Evolutionary conservation across 768 basidiomycete species (phyloP), one percentile per base, ranked within the genome.

Genomic region (Agrocybe praecox): DNA sequence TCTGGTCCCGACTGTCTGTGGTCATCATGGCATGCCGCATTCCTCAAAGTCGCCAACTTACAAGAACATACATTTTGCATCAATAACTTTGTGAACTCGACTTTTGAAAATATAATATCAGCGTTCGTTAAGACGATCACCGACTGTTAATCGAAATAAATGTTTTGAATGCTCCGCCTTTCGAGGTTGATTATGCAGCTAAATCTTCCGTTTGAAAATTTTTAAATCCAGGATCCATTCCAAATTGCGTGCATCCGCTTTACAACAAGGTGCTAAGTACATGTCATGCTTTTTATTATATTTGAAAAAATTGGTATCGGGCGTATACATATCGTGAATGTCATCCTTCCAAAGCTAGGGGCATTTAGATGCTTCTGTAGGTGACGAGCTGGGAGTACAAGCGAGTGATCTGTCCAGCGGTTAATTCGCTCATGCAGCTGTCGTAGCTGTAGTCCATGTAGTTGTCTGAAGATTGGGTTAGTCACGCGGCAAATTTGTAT

Each of bases 391-490:
- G 80, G 40, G 63, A 63, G 58, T 68, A 62, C 53, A 78, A 53
- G 57, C 80, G 80, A 40, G 70, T 69, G 62, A 61, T 61, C 62
- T 83, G 81, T 36, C 80, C 80, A 47, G 69, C 26, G 34, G 81
- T 82, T 68, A 82, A 83, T 53, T 76, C 59, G 59, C 55, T 73
- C 80, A 80, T 82, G 76, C 81, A 83, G 52, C 71, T 63, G 60
- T 83, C 81, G 56, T 78, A 67, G 29, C 69, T 72, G 73, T 81
- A 82, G 67, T 83, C 82, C 81, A 83, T 82, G 72, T 70, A 82
- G 72, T 82, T 81, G 67, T 75, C 74, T 75, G 52, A 46, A 29
- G n/a, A 32, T 14, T 23, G 12, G 57, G n/a, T n/a, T n/a, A n/a
- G n/a, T n/a, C n/a, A n/a, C n/a, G n/a, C n/a, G n/a, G n/a, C n/a